phyloP scores from a whole-genome alignment of 2,329 filamentous ascomycete genomes.

The Colletotrichum sp. region DNA sequence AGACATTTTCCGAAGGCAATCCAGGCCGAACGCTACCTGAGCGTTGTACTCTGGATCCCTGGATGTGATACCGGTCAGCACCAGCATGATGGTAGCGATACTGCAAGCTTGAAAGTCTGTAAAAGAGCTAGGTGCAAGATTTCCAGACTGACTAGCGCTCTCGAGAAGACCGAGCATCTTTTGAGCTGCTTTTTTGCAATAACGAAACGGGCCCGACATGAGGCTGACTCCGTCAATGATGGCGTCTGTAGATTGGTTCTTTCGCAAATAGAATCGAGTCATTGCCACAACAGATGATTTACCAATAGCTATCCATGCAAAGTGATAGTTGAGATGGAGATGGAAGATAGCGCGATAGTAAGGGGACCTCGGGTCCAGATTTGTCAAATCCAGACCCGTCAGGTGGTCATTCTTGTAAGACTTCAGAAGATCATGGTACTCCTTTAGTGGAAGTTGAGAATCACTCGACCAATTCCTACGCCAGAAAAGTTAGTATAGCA shows the following conservation, averaged over 20 bases:
- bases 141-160: conserved; percentile 26
- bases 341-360: conserved; percentile 36
- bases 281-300: conserved; percentile 35
- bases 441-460: not conserved
- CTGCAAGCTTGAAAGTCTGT: conserved; percentile 44
- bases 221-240: not conserved
- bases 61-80: conserved; percentile 37
- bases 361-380: conserved; percentile 28
- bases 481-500: not conserved
- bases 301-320: conserved; percentile 38
- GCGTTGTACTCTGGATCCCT: conserved; percentile 32
- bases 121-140: conserved; percentile 38
- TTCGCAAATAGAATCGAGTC: conserved; percentile 13
- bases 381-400: conserved; percentile 27
- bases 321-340: conserved; percentile 39
- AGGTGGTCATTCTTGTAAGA: conserved; percentile 33
- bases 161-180: conserved; percentile 36
- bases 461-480: not conserved
- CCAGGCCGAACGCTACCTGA: conserved; percentile 32
- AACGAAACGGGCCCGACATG: not conserved
- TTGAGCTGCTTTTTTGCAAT: conserved; percentile 33
- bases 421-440: conserved; percentile 28
- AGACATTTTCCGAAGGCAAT: conserved; percentile 36
- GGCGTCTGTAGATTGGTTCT: conserved; percentile 3
- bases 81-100: conserved; percentile 38